Percentiles rank a stretch among this genome's conserved stretches.
Conservation (phyloP, 1,139 yeast genomes). For the Magnusiomyces tetraspermus region DNA sequence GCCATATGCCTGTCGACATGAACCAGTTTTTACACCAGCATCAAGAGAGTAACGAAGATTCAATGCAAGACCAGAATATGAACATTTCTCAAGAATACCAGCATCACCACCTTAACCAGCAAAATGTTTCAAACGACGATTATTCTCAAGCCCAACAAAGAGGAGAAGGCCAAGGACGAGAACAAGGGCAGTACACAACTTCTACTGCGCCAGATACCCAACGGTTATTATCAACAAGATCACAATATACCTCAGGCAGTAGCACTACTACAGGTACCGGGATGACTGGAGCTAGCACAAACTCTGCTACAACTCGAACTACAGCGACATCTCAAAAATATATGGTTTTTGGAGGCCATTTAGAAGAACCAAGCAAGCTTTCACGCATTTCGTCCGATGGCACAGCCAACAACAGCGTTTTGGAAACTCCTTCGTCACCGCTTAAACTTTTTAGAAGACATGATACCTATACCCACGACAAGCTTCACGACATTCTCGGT, state of each 20-base stretch:
- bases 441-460: conserved; percentile 12
- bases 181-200: too few relatives aligned
- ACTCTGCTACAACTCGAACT: neutral
- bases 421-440: conserved; percentile 1
- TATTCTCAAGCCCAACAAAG: neutral
- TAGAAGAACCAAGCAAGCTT: neutral
- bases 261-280: neutral
- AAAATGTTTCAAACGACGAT: too few relatives aligned
- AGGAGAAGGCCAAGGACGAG: too few relatives aligned
- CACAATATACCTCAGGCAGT: neutral
- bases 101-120: too few relatives aligned
- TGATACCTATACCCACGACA: conserved; percentile 12
- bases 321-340: neutral
- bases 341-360: neutral
- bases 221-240: neutral
- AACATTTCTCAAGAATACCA: too few relatives aligned
- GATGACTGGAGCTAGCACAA: neutral
- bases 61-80: too few relatives aligned
- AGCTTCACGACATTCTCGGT: conserved; percentile 9
- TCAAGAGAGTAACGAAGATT: too few relatives aligned
- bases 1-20: too few relatives aligned
- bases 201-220: too few relatives aligned
- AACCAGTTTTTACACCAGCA: too few relatives aligned
- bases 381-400: neutral
- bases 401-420: neutral